Evolutionary conservation across 306 rosid species (phyloP).

Genomic region (Citrullus mucosospermus): DNA sequence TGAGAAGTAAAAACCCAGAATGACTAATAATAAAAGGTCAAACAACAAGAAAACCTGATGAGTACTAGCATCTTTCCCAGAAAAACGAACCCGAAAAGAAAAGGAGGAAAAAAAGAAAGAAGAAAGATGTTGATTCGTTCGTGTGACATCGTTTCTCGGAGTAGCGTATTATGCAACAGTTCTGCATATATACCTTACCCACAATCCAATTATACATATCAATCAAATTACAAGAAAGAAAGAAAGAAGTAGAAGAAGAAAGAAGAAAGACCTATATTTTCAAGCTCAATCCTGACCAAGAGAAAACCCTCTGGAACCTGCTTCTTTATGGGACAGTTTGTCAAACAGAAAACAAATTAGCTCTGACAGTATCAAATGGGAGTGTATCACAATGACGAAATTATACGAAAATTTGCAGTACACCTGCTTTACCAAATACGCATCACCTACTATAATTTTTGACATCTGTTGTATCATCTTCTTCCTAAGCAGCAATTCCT

Average conservation of each 20-base stretch:
- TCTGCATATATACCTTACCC: constrained; percentile 25
- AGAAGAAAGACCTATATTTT: constrained; percentile 14
- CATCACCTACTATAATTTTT: constrained; percentile 21
- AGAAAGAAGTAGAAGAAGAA: constrained; percentile 6
- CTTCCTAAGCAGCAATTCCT: constrained; percentile 79
- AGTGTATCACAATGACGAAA: constrained; percentile 21
- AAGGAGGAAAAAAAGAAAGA: neutral
- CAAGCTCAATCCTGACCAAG: constrained; percentile 31
- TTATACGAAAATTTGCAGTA: constrained; percentile 16
- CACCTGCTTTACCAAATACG: constrained; percentile 29
- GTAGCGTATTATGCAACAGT: constrained; percentile 8
- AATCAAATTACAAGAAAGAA: constrained; percentile 28
- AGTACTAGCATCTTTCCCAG: constrained; percentile 18
- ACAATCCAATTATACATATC: constrained; percentile 43
- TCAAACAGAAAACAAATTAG: constrained; percentile 35
- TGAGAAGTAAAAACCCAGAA: constrained; percentile 18
- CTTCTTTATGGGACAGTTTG: constrained; percentile 27
- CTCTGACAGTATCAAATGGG: constrained; percentile 26
- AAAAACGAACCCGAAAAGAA: constrained; percentile 6
- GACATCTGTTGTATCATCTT: constrained; percentile 13
- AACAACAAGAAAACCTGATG: constrained; percentile 14
- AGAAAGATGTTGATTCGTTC: constrained; percentile 6
- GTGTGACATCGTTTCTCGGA: constrained; percentile 7
- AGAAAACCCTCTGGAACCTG: constrained; percentile 31
- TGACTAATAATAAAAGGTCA: constrained; percentile 4